Percentiles rank a stretch among this genome's conserved stretches.
phyloP scores from a whole-genome alignment of 345 rosid species.

The Eucalyptus fibrosa region DNA sequence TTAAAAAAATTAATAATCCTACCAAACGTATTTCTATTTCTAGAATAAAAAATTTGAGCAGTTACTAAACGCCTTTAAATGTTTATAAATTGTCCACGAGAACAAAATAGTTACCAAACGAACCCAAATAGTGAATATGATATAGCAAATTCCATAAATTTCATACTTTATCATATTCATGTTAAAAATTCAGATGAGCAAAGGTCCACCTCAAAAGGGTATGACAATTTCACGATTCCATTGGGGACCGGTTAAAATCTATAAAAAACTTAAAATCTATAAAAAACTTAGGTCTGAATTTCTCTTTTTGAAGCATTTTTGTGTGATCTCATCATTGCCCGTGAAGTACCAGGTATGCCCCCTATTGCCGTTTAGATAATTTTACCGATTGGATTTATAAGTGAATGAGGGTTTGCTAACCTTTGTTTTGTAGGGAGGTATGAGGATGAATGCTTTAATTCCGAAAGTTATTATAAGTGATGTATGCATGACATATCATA shows the following conservation, averaged over 20 bases:
- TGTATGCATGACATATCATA: neutral
- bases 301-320: neutral
- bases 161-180: no score
- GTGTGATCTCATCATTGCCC: neutral
- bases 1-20: no score
- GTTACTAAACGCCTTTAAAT: no score
- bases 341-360: neutral
- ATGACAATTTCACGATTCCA: neutral
- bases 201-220: neutral
- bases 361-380: neutral
- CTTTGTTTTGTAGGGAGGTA: neutral
- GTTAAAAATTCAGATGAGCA: no score
- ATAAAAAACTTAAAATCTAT: neutral
- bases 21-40: accelerated
- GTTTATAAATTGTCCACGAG: accelerated
- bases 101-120: no score
- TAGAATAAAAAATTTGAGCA: no score
- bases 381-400: neutral
- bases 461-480: neutral
- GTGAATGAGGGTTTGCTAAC: neutral
- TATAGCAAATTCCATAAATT: no score
- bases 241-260: neutral
- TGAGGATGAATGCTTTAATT: neutral
- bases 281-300: neutral
- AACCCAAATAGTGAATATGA: no score